Conservation (phyloP, 495 filamentous ascomycete species). For the Xylaria castorea region DNA sequence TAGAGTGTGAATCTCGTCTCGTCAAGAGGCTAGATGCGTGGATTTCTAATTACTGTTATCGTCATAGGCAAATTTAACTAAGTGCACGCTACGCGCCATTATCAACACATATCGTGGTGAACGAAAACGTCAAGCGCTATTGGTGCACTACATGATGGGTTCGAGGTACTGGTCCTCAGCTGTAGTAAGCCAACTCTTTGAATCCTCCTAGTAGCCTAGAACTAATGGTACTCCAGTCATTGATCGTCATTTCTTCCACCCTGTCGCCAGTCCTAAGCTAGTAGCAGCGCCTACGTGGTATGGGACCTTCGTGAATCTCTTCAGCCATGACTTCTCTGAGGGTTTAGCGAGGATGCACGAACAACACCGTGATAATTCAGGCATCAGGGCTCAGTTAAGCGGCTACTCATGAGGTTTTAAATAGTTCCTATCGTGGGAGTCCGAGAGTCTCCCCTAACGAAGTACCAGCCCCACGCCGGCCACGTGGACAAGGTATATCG, state of each 20-base stretch:
- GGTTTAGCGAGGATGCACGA: constrained; percentile 3
- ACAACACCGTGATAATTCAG: neutral
- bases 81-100: neutral
- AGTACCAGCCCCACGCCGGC: neutral
- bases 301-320: constrained; percentile 4
- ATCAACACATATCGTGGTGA: neutral
- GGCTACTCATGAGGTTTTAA: neutral
- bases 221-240: neutral
- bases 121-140: constrained; percentile 2
- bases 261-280: neutral
- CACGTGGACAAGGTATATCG: neutral
- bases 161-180: neutral
- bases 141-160: constrained; percentile 4
- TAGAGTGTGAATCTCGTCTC: neutral
- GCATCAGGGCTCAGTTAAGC: neutral
- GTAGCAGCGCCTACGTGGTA: constrained; percentile 8
- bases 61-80: neutral
- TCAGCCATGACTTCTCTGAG: neutral
- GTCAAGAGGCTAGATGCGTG: neutral
- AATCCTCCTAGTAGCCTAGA: neutral
- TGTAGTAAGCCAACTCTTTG: neutral
- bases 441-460: neutral
- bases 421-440: neutral
- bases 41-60: neutral
- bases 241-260: constrained; percentile 3